These are phyloP conservation scores for Brassica juncea DNA, from an alignment of 345 rosid species.

Conservation along the genomic window DNA sequence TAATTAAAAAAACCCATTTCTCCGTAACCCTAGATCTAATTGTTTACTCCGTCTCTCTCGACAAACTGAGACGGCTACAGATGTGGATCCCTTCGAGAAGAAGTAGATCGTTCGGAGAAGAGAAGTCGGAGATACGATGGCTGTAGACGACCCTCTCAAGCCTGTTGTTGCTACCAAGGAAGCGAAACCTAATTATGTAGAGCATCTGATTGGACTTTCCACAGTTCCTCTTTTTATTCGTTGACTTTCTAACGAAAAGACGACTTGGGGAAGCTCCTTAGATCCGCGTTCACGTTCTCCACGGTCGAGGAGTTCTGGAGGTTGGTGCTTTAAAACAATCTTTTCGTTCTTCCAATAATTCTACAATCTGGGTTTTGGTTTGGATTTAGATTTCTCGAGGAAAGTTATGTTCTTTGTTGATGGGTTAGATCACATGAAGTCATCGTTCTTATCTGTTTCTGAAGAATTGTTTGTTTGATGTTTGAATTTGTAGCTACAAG, in stretches of 20 bases:
- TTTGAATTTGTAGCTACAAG: neutral
- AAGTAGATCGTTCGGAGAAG: no score
- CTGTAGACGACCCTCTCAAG: no score
- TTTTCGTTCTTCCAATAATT: neutral
- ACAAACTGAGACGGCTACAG: no score
- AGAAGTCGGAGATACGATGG: no score
- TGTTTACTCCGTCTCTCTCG: no score
- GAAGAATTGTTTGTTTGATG: neutral
- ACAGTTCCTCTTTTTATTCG: no score
- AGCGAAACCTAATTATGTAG: slow-evolving; percentile 38
- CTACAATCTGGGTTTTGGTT: neutral
- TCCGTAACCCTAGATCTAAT: no score
- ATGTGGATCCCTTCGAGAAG: no score
- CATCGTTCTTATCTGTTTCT: neutral
- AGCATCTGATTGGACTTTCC: slow-evolving; percentile 66
- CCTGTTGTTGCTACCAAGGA: no score
- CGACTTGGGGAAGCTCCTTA: slow-evolving; percentile 71
- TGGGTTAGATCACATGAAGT: no score
- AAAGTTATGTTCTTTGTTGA: neutral
- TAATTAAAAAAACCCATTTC: no score
- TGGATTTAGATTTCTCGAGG: neutral
- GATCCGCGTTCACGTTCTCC: slow-evolving; percentile 63
- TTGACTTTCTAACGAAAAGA: no score
- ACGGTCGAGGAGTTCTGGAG: slow-evolving; percentile 85
- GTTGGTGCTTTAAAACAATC: slow-evolving; percentile 34